Evolutionary conservation across 1,139 yeast species (phyloP), one percentile per base, ranked within the genome.

Genomic region (Geotrichum phurueaensis): DNA sequence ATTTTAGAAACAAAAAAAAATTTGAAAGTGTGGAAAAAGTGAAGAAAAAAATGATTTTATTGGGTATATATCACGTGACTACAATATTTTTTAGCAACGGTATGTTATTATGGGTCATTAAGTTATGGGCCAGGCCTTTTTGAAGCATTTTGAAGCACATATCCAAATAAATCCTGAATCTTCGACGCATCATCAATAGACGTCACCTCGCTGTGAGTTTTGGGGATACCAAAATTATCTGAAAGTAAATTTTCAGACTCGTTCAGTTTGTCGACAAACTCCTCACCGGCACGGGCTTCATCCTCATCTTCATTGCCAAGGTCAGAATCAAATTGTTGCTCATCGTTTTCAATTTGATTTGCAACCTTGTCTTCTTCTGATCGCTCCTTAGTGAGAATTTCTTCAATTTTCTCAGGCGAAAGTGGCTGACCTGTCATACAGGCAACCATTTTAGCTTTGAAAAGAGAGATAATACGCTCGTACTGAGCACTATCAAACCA

Each of bases 401-500:
- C 56, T 20, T 54, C 36, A n/a, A 59, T 55, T 20, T 23, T 47
- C 3, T 23, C 50, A 6, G 55, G 56, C 10, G 53, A 39, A 27
- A 59, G 31, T 3, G 22, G n/a, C 12, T 29, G 50, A 3, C 56
- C 56, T n/a, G 52, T 51, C 15, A 2, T 13, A 23, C 51, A 39
- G 5, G 61, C 58, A 18, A 20, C 23, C 12, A 47, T 25, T 48
- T 59, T 59, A 1, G 61, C 61, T 18, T 57, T 51, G 25, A 59
- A 55, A 13, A 59, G 31, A 18, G 53, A 23, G 18, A 45, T 31
- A 7, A 59, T 18, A 13, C 56, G 31, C 33, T 62, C 63, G 51
- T 59, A 63, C 27, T 22, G 62, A 60, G 36, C 65, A 58, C 79
- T 80, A 60, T 80, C 81, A 62, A 84, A 80, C 98, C 98, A 94